Evolutionary conservation across 805 yeast species (phyloP), one percentile per base, ranked within the genome.

Genomic region (Barnettozyma salicaria): DNA sequence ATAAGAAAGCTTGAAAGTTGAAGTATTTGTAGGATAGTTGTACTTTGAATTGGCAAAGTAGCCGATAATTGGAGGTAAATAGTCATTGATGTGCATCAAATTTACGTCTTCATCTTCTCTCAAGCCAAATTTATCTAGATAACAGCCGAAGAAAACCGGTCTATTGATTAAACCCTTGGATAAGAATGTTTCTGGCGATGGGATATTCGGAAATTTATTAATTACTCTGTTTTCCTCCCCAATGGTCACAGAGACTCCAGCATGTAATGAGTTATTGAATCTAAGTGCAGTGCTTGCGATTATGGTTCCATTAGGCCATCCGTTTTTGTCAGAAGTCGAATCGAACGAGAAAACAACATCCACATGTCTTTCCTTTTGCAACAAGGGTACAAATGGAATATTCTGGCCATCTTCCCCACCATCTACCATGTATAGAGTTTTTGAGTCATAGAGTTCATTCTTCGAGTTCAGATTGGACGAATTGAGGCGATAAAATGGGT

Each of bases 111-210:
- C 25, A 9, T 22, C 27, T 5, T 37, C 37, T 29, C 45, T 32
- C 20, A 24, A 45, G 10, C 38, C 44, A 30, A 34, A 48, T 24
- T 35, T 34, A 12, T 39, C 53, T 26, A 45, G 43, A 34, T 37
- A 27, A 60, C 96, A 89, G 5, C 97, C 96, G 53, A 88, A 82
- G 59, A 87, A 86, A 0, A 78, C 64, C 11, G 96, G 96, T 41
- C 62, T 71, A 8, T 74, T 63, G 8, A 72, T 70, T 37, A 80
- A 63, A 37, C 74, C 72, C 40, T 58, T 47, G 33, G 62, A 56
- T n/a, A 66, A 32, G 47, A 80, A 74, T 2, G 75, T 64, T 10
- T 61, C 55, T 11, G 58, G 54, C 44, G 66, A 74, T 2, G 88
- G 89, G 35, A 80, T 80, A 42, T 74, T 67, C 3, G 88, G 88